Percentiles rank a stretch among this genome's conserved stretches.
Conservation (phyloP, 805 yeast genomes). For the Sugiyamaella boreocaroliniensis region DNA sequence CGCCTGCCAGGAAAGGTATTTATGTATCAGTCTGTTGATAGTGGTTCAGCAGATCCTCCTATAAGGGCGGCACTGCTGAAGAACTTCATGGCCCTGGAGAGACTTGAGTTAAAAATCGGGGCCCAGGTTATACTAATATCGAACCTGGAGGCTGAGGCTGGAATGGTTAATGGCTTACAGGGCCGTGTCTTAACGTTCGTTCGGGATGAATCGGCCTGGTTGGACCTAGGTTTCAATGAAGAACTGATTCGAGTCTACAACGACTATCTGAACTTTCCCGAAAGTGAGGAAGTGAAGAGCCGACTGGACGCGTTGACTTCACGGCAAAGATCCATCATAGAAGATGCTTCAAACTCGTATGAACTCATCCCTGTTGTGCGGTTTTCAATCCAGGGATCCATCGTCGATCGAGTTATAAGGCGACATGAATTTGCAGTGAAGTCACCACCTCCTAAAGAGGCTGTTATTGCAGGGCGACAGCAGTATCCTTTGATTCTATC, state of each 20-base stretch:
- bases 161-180: constrained; percentile 81
- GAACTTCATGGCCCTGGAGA: constrained; percentile 63
- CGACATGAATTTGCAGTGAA: background rate
- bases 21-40: constrained; percentile 38
- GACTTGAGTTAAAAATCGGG: constrained; percentile 60
- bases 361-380: background rate
- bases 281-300: background rate
- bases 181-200: constrained; percentile 63
- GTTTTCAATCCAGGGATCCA: background rate
- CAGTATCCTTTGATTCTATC: constrained; percentile 85
- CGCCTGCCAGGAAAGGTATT: constrained; percentile 43
- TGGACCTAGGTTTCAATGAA: background rate
- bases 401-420: background rate
- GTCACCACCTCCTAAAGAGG: constrained; percentile 1
- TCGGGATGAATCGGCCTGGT: background rate
- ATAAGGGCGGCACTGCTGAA: constrained; percentile 39
- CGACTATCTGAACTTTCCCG: background rate
- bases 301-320: background rate
- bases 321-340: background rate
- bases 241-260: background rate
- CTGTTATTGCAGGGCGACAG: constrained; percentile 51
- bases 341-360: background rate
- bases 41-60: constrained; percentile 18
- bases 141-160: constrained; percentile 48
- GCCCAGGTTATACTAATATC: constrained; percentile 90